Base-by-base conservation (phyloP, 2,329 filamentous ascomycete species). In the Hirsutella thompsonii region DNA sequence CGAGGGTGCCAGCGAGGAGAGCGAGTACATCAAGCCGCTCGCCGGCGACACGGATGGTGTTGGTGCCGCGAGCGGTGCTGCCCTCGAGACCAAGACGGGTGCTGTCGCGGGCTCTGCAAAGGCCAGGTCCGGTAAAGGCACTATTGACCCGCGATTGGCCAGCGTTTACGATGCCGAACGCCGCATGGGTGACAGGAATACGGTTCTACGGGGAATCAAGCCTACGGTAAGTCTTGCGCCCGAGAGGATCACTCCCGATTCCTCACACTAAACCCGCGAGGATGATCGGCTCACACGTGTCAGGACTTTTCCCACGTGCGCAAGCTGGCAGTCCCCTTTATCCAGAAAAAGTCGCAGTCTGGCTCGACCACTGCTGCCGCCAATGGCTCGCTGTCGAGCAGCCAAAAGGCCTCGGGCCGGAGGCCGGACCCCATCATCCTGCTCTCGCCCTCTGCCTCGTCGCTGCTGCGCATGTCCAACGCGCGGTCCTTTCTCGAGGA, bases 231-330 rank as follows among this genome's bases (percentile, higher is more conserved):
- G 79, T 20, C 8, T 19, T 10, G 3, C 23, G 10, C 30, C 20
- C 63, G 20, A 33, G 13, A 37, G 18, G 28, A 13, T 11, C 14
- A 16, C 26, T 28, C 8, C 8, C 34, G 34, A 6, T 16, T 28
- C 32, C 21, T 8, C 16, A 5, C 6, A 18, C 6, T n/a, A 32
- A 11, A 13, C 29, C 4, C 29, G 13, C 8, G 29, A 32, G 13
- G 2, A 32, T 32, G n/a, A 23, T 26, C n/a, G 18, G 18, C 39
- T 51, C 34, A 54, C 20, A n/a, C 38, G 11, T 8, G 1, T 8
- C 34, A 95, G 86, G 92, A 98, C 64, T 96, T 96, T 62, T 90
- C 88, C 14, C 81, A 89, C 53, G 83, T 95, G 47, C 85, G 89
- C 54, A 95, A 94, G 66, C 75, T 84, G 48, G 86, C 88, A 29